phyloP scores from a whole-genome alignment of 192 early-diverging fungal genomes.

The Funneliformis mosseae region DNA sequence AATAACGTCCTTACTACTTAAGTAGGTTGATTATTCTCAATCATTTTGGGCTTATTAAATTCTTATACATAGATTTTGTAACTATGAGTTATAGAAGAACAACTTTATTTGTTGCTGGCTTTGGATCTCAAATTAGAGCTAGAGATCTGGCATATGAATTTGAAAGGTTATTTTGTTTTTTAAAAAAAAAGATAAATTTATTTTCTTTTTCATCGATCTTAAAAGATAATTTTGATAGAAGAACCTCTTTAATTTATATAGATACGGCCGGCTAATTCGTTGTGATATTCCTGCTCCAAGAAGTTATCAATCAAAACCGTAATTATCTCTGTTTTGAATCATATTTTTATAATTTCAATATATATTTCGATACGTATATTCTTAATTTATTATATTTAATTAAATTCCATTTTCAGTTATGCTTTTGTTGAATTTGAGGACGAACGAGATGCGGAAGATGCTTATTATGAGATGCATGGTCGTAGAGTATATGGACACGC shows the following conservation, averaged over 20 bases:
- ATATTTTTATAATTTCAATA: too few relatives aligned
- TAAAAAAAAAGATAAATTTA: neutral
- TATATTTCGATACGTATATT: too few relatives aligned
- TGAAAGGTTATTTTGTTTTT: constrained; percentile 69
- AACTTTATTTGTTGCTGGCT: constrained; percentile 85
- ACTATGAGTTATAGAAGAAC: constrained; percentile 42
- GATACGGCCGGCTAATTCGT: constrained; percentile 82
- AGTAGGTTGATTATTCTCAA: neutral
- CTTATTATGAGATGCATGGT: constrained; percentile 92
- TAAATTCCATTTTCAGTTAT: constrained; percentile 60
- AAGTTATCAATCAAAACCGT: constrained; percentile 65
- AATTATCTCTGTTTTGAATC: constrained; percentile 47
- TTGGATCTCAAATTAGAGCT: constrained; percentile 76
- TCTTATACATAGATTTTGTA: neutral
- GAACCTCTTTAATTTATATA: constrained; percentile 37
- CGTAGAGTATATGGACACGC: constrained; percentile 76
- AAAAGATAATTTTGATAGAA: neutral
- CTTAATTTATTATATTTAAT: neutral
- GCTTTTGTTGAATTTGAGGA: constrained; percentile 97
- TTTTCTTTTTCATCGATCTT: neutral
- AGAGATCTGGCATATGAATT: constrained; percentile 95
- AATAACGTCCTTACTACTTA: neutral
- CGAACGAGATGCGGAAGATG: constrained; percentile 86
- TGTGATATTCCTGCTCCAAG: constrained; percentile 86
- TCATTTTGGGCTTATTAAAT: neutral